These are phyloP conservation scores for Aspergillus wentii DNA, from an alignment of 495 filamentous ascomycete species.

Conservation along the genomic window DNA sequence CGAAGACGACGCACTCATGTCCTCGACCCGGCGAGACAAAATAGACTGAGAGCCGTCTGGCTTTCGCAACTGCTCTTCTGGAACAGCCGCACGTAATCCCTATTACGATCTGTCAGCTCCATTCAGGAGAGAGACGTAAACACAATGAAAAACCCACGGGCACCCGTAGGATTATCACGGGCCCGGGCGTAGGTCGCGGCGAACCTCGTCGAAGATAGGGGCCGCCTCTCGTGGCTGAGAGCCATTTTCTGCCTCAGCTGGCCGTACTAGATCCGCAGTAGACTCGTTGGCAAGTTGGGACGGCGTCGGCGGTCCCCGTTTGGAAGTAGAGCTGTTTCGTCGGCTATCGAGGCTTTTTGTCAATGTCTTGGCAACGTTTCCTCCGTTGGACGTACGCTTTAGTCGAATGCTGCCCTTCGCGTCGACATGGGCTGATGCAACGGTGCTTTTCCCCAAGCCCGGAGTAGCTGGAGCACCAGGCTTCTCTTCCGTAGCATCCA, in stretches of 20 bases:
- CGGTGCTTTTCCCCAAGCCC: conserved; percentile 82
- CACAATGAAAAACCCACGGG: conserved; percentile 6
- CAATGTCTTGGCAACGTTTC: conserved; percentile 67
- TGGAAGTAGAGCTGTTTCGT: conserved; percentile 77
- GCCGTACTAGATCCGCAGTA: conserved; percentile 29
- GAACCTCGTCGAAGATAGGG: conserved; percentile 45
- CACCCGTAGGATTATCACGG: conserved; percentile 29
- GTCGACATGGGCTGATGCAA: conserved; percentile 82
- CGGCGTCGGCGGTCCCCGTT: conserved; percentile 49
- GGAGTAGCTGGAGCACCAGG: conserved; percentile 90
- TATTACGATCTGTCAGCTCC: conserved; percentile 19
- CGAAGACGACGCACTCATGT: conserved; percentile 9
- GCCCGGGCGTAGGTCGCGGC: conserved; percentile 42
- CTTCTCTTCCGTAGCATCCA: conserved; percentile 92
- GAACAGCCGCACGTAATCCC: no score
- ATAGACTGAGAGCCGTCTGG: conserved; percentile 7
- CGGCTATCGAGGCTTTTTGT: conserved; percentile 86
- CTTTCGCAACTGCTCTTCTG: conserved; percentile 5
- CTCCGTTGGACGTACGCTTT: conserved; percentile 49
- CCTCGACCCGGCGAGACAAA: conserved; percentile 10
- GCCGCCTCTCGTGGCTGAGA: conserved; percentile 31
- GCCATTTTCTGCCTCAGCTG: conserved; percentile 25
- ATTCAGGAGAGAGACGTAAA: conserved; percentile 7
- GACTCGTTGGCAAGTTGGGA: conserved; percentile 32
- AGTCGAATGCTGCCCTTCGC: conserved; percentile 67